A percentile compares a stretch with the other conserved stretches of the same genome.
phyloP scores from a whole-genome alignment of 441 rosid species.

The Populus hybrid region DNA sequence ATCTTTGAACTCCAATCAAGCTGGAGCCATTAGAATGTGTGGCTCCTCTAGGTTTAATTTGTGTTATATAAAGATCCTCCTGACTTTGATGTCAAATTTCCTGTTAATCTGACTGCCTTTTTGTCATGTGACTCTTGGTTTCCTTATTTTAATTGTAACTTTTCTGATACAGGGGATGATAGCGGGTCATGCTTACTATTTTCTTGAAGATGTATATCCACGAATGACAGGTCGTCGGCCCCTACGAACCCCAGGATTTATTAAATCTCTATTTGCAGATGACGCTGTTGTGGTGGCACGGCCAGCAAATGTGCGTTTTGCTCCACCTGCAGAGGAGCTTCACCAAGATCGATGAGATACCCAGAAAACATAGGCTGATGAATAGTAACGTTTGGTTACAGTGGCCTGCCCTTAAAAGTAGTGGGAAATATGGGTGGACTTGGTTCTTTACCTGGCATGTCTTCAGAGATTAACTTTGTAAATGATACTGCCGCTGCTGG shows the following conservation, averaged over 20 bases:
- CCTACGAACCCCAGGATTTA: constrained; percentile 78
- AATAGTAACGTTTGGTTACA: constrained; percentile 13
- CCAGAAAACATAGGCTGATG: neutral
- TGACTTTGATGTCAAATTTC: neutral
- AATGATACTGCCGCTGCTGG: constrained; percentile 14
- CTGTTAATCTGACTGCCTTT: neutral
- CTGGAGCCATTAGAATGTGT: neutral
- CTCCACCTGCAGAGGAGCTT: constrained; percentile 58
- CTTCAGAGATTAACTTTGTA: constrained; percentile 25
- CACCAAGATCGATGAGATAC: constrained; percentile 51
- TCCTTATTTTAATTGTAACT: neutral
- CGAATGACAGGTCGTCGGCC: constrained; percentile 89
- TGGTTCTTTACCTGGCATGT: constrained; percentile 9
- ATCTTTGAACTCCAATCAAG: neutral
- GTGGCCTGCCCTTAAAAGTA: neutral
- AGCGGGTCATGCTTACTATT: constrained; percentile 98
- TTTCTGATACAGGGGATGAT: constrained; percentile 81
- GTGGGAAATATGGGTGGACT: constrained; percentile 3
- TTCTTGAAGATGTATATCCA: constrained; percentile 95
- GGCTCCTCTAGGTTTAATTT: neutral
- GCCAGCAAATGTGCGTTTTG: constrained; percentile 81
- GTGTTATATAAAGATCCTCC: neutral
- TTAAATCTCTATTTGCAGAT: constrained; percentile 82
- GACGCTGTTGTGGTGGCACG: constrained; percentile 79
- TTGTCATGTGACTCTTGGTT: neutral